Evolutionary conservation across 345 rosid genomes (phyloP).

Genomic region (Populus deltoides): DNA sequence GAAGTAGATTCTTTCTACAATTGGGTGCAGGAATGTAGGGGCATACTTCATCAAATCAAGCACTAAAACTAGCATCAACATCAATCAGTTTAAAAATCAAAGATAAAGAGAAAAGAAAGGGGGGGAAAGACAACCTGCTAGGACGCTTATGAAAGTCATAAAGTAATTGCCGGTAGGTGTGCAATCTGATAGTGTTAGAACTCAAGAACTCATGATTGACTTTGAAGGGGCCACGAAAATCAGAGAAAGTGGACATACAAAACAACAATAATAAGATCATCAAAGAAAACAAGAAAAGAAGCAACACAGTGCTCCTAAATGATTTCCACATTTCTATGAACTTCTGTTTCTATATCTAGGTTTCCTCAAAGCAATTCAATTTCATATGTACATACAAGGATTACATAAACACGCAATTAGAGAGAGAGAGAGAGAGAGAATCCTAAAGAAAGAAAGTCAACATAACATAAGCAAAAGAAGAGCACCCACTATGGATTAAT

Average conservation of each 20-base stretch:
- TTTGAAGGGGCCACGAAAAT: conserved; percentile 16
- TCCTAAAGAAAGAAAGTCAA: not conserved
- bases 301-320: conserved; percentile 9
- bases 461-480: not conserved
- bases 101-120: too few relatives aligned
- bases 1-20: not conserved
- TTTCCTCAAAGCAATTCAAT: not conserved
- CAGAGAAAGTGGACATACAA: conserved; percentile 10
- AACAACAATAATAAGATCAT: conserved; percentile 19
- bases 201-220: conserved; percentile 11
- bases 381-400: not conserved
- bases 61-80: not conserved
- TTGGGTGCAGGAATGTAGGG: not conserved
- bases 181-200: not conserved
- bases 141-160: not conserved
- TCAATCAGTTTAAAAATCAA: conserved; percentile 5
- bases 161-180: not conserved
- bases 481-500: not conserved
- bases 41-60: not conserved
- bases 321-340: conserved; percentile 14
- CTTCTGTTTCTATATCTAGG: not conserved
- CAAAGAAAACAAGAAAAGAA: conserved; percentile 3
- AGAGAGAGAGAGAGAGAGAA: too few relatives aligned
- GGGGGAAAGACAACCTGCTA: not conserved
- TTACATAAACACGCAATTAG: not conserved